Evolutionary conservation across 2,329 filamentous ascomycete species (phyloP), one percentile per base, ranked within the genome.

Genomic region (Ustilaginoidea virens): DNA sequence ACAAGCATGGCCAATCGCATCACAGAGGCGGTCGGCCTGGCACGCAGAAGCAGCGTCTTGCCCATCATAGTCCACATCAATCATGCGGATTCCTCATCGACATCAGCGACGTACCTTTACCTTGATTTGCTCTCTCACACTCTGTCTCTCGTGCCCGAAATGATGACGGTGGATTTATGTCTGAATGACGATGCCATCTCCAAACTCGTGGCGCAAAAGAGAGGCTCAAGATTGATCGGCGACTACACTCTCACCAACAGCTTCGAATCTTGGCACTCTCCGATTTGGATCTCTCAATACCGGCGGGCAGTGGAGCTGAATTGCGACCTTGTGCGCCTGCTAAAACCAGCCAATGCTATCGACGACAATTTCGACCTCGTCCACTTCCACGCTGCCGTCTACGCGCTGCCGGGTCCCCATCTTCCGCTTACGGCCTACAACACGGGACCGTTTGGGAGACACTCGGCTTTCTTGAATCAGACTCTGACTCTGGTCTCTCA

Each of bases 401-500:
- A 55, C 26, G 49, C 49, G 9, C 44, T 62, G 3, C 36, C 40
- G 7, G 53, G 55, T 1, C 51, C 53, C 1, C 51, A 52, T 5
- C 48, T 72, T 10, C 69, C 73, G 0, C 33, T 79, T 1, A 68
- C 76, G 14, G 63, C 67, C 7, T 79, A 74, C 49, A 80, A 79
- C 39, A 72, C 70, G 1, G 76, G 75, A 0, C 48, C 56, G 5
- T 50, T 69, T 4, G 78, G 78, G 1, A 63, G 73, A 23, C 61
- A 66, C 27, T 82, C 78, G 0, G 66, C 68, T 16, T 75, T 66
- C 36, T 73, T 78, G 48, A 82, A 81, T 39, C 62, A 61, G 15
- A 60, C 74, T 2, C 49, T 82, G 8, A 75, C 73, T 0, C 66
- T 44, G 2, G 73, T 80, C 4, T 55, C 63, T 6, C 61, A 69